A percentile compares a stretch with the other conserved stretches of the same genome.
Evolutionary conservation across 805 yeast genomes (phyloP).

Genomic region (Candida vaughaniae): DNA sequence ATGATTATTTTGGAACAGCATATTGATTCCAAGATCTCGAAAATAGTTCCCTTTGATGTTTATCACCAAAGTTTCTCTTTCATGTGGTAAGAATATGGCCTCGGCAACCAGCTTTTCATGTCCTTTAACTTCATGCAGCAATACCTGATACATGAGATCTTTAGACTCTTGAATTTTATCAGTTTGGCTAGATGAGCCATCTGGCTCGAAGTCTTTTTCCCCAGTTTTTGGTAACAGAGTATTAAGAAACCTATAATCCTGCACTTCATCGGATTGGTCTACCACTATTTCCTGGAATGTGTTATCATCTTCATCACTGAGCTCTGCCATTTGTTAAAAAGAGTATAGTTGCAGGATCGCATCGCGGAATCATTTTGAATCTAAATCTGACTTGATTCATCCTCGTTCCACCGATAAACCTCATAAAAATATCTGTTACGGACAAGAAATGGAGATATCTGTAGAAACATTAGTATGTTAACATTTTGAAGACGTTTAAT

Average conservation of each 20-base stretch:
- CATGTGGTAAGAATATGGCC: constrained; percentile 46
- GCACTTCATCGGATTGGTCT: constrained; percentile 27
- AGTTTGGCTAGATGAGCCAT: constrained; percentile 59
- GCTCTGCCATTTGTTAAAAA: background rate
- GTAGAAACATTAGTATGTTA: constrained; percentile 16
- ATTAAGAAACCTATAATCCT: constrained; percentile 31
- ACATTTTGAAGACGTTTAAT: too few species aligned
- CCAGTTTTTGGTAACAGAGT: constrained; percentile 64
- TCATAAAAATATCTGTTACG: too few species aligned
- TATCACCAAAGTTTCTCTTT: constrained; percentile 29
- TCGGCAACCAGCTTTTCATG: constrained; percentile 48
- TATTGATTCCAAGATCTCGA: constrained; percentile 66
- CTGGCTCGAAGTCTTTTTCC: constrained; percentile 84
- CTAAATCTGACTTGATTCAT: too few species aligned
- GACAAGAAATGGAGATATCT: constrained; percentile 11
- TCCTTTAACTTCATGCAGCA: constrained; percentile 49
- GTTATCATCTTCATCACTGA: constrained; percentile 3
- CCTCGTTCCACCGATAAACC: too few species aligned
- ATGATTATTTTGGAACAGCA: constrained; percentile 15
- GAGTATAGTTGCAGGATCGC: background rate
- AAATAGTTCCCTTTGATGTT: constrained; percentile 70
- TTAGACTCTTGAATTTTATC: constrained; percentile 51
- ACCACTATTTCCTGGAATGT: constrained; percentile 5
- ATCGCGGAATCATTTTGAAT: too few species aligned
- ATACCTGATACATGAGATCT: constrained; percentile 62